Conservation (phyloP, 2,329 filamentous ascomycete genomes). For the Aspergillus jensenii region DNA sequence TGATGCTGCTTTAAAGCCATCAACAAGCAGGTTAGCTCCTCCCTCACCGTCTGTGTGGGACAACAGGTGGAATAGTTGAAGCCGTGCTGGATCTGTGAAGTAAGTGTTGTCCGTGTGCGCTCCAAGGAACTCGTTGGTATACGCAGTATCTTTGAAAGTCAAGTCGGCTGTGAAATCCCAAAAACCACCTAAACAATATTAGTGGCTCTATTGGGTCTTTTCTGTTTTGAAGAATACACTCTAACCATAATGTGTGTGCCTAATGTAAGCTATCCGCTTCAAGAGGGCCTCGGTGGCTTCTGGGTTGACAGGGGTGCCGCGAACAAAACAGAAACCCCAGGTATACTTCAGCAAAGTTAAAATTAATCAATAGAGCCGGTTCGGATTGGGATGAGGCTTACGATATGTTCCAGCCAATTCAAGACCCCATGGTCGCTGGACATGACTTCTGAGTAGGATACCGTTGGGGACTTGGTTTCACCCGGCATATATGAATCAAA, state of each 20-base stretch:
- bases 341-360: constrained; percentile 50
- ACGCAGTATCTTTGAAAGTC: constrained; percentile 84
- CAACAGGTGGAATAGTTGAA: constrained; percentile 90
- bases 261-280: constrained; percentile 79
- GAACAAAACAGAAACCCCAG: constrained; percentile 77
- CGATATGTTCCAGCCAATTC: constrained; percentile 63
- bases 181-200: constrained; percentile 54
- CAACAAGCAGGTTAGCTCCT: constrained; percentile 78
- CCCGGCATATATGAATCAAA: constrained; percentile 38
- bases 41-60: constrained; percentile 68
- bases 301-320: constrained; percentile 66
- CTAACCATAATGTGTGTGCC: constrained; percentile 84
- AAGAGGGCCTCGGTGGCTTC: constrained; percentile 73
- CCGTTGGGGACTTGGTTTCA: constrained; percentile 54
- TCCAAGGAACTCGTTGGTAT: constrained; percentile 78
- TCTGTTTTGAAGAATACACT: not conserved
- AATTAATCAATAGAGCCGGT: constrained; percentile 7
- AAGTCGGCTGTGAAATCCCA: constrained; percentile 90
- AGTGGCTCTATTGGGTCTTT: not conserved
- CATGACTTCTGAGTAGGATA: constrained; percentile 64
- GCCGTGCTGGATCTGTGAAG: constrained; percentile 85
- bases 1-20: constrained; percentile 74
- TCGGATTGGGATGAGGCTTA: constrained; percentile 19
- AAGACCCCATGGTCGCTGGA: constrained; percentile 56
- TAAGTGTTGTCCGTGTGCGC: constrained; percentile 96